Base-by-base conservation (phyloP, 139 green algal genomes). In the Auxenochlorella protothecoides region DNA sequence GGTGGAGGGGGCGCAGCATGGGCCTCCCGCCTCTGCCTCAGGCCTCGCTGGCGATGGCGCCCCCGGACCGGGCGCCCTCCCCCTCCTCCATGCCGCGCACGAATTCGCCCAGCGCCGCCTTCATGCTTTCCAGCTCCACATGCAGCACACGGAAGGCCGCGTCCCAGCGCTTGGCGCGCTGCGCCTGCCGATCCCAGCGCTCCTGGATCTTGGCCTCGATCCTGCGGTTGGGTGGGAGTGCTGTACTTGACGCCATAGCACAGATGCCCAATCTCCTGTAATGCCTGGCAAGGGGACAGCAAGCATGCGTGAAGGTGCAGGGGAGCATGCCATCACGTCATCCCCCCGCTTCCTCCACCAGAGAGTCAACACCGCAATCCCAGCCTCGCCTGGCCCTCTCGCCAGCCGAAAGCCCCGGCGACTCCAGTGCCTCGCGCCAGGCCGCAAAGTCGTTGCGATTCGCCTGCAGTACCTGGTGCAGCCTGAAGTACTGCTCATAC, bases 361-460 rank as follows among this genome's bases (percentile, higher is more conserved):
- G 27, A 44, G 27, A 44, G 27, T 44, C 27, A 44, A 44, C 27
- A 44, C 27, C 27, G 27, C 27, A 44, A 44, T 44, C 27, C 27
- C 27, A 44, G 27, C 27, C 27, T 44, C 27, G 27, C 27, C 27
- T 44, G 27, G 27, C 27, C 27, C 27, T 44, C 27, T 44, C 27
- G 27, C 27, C 65, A 69, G 65, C 4, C 5, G 10, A 3, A 55
- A 5, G 14, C 5, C 10, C 69, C n/a, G 57, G 69, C 63, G 59
- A 53, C 63, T 72, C 59, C 44, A 54, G 59, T 53, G 72, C 75
- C 16, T 13, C 60, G 0, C 13, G 10, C 55, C 14, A 73, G 66
- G 75, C 69, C 63, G 66, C 69, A 56, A 79, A 79, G 12, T 79
- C 75, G 16, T 70, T 75, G 65, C 71, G 72, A 60, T 79, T 73